A percentile compares a stretch with the other conserved stretches of the same genome.
Conservation (phyloP, 441 rosid genomes). For the Croton laevigatus region DNA sequence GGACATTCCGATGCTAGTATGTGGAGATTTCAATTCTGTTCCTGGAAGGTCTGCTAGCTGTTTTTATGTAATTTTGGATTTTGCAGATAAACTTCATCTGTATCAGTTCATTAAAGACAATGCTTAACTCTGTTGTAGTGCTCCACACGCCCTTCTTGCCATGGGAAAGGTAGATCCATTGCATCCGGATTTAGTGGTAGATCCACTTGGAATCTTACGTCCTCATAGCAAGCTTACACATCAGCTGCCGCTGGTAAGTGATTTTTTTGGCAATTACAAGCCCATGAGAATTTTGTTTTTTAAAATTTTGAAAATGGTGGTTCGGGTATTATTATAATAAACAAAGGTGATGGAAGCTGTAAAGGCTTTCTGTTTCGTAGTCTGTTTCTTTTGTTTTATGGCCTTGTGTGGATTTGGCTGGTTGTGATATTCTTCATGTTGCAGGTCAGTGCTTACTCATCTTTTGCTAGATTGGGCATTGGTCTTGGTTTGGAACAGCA, state of each 20-base stretch:
- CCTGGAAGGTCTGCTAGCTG: slow-evolving; percentile 80
- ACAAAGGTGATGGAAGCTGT: background rate
- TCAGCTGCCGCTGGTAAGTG: slow-evolving; percentile 90
- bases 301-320: background rate
- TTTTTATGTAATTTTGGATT: slow-evolving; percentile 2
- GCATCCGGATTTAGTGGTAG: slow-evolving; percentile 78
- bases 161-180: slow-evolving; percentile 84
- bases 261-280: background rate
- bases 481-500: slow-evolving; percentile 74
- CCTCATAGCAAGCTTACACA: slow-evolving; percentile 86
- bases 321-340: background rate
- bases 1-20: slow-evolving; percentile 97
- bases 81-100: background rate
- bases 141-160: slow-evolving; percentile 95
- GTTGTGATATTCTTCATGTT: slow-evolving; percentile 25
- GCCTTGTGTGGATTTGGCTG: slow-evolving; percentile 9
- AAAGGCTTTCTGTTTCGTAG: background rate
- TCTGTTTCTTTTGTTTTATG: background rate
- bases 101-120: slow-evolving; percentile 10
- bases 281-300: background rate
- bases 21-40: slow-evolving; percentile 94
- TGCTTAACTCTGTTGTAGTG: slow-evolving; percentile 51
- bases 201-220: slow-evolving; percentile 85
- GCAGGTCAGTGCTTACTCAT: slow-evolving; percentile 98
- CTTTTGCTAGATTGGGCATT: slow-evolving; percentile 63